Conservation (phyloP, 2,329 filamentous ascomycete species). For the Colletotrichum sp. region DNA sequence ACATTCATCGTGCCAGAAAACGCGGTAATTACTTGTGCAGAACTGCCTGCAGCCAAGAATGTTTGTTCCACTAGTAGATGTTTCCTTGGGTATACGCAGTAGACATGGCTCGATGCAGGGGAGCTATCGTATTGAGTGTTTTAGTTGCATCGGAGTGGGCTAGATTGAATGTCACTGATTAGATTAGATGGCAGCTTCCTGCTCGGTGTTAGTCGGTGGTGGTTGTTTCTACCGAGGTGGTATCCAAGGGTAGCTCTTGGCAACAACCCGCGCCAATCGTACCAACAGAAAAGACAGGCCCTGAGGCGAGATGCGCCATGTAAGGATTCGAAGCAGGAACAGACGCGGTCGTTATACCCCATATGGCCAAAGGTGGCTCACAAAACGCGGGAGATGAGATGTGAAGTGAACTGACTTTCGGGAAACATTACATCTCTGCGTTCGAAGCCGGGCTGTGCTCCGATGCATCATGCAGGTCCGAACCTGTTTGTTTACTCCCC, state of each 20-base stretch:
- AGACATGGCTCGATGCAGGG: neutral
- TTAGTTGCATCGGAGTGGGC: neutral
- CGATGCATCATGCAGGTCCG: neutral
- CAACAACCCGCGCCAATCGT: neutral
- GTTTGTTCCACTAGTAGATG: neutral
- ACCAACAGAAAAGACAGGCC: neutral
- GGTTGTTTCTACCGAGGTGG: neutral
- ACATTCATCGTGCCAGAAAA: neutral
- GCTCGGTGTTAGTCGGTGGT: slow-evolving; percentile 7
- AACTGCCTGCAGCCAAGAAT: neutral
- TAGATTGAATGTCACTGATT: neutral
- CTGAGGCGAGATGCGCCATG: neutral
- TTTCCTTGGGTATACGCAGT: neutral
- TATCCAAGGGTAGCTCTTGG: neutral
- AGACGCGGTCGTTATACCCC: neutral
- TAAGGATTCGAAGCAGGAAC: neutral
- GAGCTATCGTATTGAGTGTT: neutral
- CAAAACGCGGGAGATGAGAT: neutral
- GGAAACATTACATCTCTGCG: neutral
- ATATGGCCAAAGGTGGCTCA: neutral
- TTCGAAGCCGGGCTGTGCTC: neutral
- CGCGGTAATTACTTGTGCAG: neutral
- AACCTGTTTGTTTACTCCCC: neutral
- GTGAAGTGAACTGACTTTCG: neutral
- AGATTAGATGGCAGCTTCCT: slow-evolving; percentile 3